phyloP scores from a whole-genome alignment of 2,329 filamentous ascomycete genomes.

The Colletotrichum viniferum region DNA sequence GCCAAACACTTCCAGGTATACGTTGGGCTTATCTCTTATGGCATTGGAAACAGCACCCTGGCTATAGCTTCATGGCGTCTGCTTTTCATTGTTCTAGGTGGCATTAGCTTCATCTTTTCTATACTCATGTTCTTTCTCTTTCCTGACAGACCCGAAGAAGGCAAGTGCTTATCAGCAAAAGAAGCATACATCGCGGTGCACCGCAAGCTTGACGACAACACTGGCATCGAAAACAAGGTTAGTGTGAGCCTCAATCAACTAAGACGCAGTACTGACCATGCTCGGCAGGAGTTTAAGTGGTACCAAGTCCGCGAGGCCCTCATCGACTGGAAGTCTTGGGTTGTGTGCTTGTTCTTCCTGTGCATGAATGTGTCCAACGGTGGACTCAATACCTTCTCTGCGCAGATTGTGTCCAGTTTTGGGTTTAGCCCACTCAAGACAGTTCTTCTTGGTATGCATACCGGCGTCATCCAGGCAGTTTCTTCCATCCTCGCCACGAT shows the following conservation, averaged over 20 bases:
- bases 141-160: constrained; percentile 27
- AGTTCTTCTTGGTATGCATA: not conserved
- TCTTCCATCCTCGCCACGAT: not conserved
- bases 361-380: constrained; percentile 31
- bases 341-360: constrained; percentile 30
- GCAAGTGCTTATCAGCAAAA: not conserved
- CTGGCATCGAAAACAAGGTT: constrained; percentile 34
- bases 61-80: constrained; percentile 18
- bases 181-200: constrained; percentile 28
- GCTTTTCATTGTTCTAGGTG: constrained; percentile 40
- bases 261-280: not conserved
- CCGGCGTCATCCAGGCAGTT: not conserved
- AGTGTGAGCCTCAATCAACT: not conserved
- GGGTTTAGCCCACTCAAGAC: constrained; percentile 54
- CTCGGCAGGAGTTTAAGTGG: constrained; percentile 25
- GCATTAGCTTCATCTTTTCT: constrained; percentile 34
- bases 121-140: constrained; percentile 23
- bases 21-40: not conserved
- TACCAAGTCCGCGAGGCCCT: constrained; percentile 36
- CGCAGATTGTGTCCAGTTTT: constrained; percentile 56
- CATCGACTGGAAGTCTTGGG: constrained; percentile 34
- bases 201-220: constrained; percentile 36
- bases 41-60: not conserved
- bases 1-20: not conserved
- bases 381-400: constrained; percentile 45